Percentiles rank a stretch among this genome's conserved stretches.
Conservation (phyloP, 139 green algal species). For the Tetraselmis striata region DNA sequence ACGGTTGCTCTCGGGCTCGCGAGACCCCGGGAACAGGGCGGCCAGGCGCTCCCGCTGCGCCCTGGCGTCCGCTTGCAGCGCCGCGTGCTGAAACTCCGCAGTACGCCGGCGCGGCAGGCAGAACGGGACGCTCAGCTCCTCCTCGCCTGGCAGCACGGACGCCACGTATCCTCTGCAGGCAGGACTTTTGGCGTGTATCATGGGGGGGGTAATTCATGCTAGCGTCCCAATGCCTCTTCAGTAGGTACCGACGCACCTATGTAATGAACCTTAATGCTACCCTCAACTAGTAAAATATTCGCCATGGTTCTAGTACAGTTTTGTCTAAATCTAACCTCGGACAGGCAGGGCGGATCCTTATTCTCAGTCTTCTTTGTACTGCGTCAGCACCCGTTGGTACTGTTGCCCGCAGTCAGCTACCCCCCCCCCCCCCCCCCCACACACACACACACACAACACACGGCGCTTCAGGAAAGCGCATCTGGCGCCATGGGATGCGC, state of each 20-base stretch:
- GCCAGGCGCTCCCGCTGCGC: slow-evolving; percentile 41
- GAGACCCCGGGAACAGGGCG: slow-evolving; percentile 34
- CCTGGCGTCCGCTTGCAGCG: slow-evolving; percentile 29
- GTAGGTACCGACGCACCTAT: neutral
- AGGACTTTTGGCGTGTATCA: too few species aligned
- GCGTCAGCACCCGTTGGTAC: too few species aligned
- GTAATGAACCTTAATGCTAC: neutral
- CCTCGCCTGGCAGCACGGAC: slow-evolving; percentile 40
- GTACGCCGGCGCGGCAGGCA: slow-evolving; percentile 36
- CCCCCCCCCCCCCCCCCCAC: too few species aligned
- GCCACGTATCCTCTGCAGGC: neutral
- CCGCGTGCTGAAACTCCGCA: slow-evolving; percentile 43
- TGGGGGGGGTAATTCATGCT: slow-evolving; percentile 9
- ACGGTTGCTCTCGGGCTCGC: slow-evolving; percentile 18
- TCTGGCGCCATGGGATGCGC: neutral
- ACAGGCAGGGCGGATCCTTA: too few species aligned
- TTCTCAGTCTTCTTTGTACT: too few species aligned
- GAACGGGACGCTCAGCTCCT: slow-evolving; percentile 45
- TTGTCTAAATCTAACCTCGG: too few species aligned
- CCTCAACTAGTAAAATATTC: too few species aligned
- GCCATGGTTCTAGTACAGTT: too few species aligned
- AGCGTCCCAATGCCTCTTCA: slow-evolving; percentile 13
- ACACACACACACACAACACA: too few species aligned
- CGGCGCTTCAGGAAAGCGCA: too few species aligned
- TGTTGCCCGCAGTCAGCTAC: too few species aligned